Conservation (phyloP, 192 early-diverging fungal species). For the Cetraspora pellucida region DNA sequence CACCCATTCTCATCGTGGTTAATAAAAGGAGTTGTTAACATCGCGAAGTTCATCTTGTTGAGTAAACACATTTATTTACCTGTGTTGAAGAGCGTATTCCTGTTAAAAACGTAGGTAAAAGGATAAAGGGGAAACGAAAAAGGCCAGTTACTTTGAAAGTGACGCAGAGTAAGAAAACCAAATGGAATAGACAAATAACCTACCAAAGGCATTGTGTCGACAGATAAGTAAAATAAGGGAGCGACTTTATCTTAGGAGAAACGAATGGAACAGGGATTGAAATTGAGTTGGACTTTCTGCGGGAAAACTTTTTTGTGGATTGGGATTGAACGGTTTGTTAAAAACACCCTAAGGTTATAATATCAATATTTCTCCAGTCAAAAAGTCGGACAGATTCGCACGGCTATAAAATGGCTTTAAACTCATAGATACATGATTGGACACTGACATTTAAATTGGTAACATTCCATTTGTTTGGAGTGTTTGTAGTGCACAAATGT, state of each 20-base stretch:
- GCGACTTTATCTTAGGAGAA: slow-evolving; percentile 1
- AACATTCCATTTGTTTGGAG: not conserved
- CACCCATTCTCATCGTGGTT: no score
- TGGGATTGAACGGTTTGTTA: not conserved
- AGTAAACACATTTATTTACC: slow-evolving; percentile 39
- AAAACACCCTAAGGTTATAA: not conserved
- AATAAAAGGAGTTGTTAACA: not conserved
- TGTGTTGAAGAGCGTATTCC: slow-evolving; percentile 62
- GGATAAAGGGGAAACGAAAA: not conserved
- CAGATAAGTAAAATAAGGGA: not conserved
- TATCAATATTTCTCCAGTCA: slow-evolving; percentile 24
- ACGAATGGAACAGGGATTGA: slow-evolving; percentile 22
- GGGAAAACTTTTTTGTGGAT: slow-evolving; percentile 1
- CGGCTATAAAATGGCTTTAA: not conserved
- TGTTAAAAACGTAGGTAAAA: slow-evolving; percentile 11
- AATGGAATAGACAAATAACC: not conserved
- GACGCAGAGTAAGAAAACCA: not conserved
- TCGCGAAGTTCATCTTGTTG: not conserved
- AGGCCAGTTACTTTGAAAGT: not conserved
- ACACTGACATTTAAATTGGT: not conserved
- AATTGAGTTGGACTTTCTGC: slow-evolving; percentile 31
- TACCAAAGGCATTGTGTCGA: slow-evolving; percentile 27
- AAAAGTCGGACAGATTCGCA: not conserved
- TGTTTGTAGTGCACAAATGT: slow-evolving; percentile 1
- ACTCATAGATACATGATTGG: slow-evolving; percentile 16